Base-by-base conservation (phyloP, 768 basidiomycete species). In the Galerina marginata region DNA sequence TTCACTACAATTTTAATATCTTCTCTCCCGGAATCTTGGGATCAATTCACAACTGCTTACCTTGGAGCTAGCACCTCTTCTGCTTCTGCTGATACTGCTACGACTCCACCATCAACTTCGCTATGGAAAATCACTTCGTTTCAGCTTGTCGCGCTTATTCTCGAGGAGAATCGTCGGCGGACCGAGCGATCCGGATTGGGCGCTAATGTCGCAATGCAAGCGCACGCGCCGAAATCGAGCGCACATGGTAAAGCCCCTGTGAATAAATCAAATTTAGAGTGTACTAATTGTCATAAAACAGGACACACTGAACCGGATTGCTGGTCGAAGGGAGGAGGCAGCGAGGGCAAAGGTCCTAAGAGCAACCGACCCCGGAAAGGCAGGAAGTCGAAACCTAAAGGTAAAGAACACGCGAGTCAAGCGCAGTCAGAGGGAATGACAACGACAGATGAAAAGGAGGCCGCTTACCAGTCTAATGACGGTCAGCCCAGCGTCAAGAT, bases 311-410 rank as follows among this genome's bases (percentile, higher is more conserved):
- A 55, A 9, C 15, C 23, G 48, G 48, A 50, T 25, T 50, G 48
- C 26, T 50, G 48, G 48, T 26, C 48, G 10, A 67, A 67, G 56
- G 72, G 72, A 7, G 72, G 72, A 50, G 73, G 69, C 36, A 68
- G 69, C 50, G 72, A 74, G 58, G 74, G 72, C 37, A 65, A 72
- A 59, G 64, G 67, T 36, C 73, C 68, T 25, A 61, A 57, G 16
- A 3, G 12, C 9, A 46, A 46, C 10, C 16, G n/a, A 51, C 54
- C 55, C 37, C 15, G 38, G 54, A 49, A 33, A 56, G 58, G 40
- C 12, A 6, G 25, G 16, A 68, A 68, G 45, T 20, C 45, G n/a
- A 46, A 46, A 25, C n/a, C n/a, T 46, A 46, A 46, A 25, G 45
- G 45, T 25, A 46, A 46, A 25, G 45, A 46, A 16, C 16, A 9